These are phyloP conservation scores for Gossypium turneri DNA, from an alignment of 345 rosid genomes.

Conservation along the genomic window DNA sequence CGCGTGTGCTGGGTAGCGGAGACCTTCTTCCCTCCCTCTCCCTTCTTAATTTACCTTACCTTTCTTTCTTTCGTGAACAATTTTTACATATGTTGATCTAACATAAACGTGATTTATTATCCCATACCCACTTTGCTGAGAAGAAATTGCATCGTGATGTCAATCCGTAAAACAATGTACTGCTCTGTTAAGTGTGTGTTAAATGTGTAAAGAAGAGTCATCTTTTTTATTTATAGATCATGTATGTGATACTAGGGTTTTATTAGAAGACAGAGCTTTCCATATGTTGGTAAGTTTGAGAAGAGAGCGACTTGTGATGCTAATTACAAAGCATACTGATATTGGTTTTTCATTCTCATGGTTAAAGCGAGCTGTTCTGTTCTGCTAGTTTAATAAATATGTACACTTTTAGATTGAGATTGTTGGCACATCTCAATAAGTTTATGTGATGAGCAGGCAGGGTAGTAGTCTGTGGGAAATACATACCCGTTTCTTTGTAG, in stretches of 20 bases:
- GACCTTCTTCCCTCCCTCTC: too few species aligned
- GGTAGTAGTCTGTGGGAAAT: background rate
- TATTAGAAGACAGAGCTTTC: background rate
- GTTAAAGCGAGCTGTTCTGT: constrained; percentile 12
- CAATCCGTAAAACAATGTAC: background rate
- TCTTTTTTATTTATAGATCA: background rate
- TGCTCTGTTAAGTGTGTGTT: background rate
- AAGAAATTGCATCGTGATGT: constrained; percentile 39
- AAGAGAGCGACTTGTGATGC: background rate
- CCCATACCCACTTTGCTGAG: constrained; percentile 73
- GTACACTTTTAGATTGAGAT: background rate
- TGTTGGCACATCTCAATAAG: background rate
- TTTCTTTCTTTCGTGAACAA: too few species aligned
- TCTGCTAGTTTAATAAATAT: background rate
- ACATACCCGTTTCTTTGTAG: background rate
- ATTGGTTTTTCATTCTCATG: background rate
- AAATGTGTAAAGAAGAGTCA: background rate
- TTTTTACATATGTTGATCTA: constrained; percentile 34
- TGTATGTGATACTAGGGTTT: background rate
- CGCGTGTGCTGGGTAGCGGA: too few species aligned
- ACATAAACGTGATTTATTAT: constrained; percentile 64
- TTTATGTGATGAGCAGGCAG: background rate
- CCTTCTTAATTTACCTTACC: too few species aligned
- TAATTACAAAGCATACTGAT: background rate
- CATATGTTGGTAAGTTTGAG: constrained; percentile 8